Base-by-base conservation (phyloP, 2,329 filamentous ascomycete species). In the Ascochyta rabiei region DNA sequence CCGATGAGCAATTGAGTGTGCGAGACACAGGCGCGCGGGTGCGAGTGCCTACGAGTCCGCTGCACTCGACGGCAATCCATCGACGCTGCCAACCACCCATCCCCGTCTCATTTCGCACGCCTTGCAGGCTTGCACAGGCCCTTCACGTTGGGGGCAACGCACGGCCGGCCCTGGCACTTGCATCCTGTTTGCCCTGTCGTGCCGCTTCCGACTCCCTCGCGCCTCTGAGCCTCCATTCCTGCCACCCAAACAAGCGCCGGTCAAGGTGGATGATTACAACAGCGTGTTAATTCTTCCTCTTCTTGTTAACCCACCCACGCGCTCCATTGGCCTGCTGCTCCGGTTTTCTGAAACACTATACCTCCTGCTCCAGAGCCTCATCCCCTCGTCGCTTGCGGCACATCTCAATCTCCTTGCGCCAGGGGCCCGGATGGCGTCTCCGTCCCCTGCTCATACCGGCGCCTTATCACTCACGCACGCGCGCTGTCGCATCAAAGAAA, bases 61-160 rank as follows among this genome's bases (percentile, higher is more conserved):
- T 49, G 34, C 28, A 33, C 10, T 12, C 13, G 15, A 34, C n/a
- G 23, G 10, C 21, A 40, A 26, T 21, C 12, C 39, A 38, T 39
- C 6, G 21, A 21, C 21, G 21, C 45, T 35, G 28, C 33, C 51
- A n/a, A 12, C 35, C 46, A 49, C 18, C 21, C 52, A 49, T 13
- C 28, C 38, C 43, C 48, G 38, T 58, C 60, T 62, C 60, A 58
- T 62, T 56, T 60, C 45, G 39, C 60, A 53, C 45, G 46, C 51
- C 44, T 58, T 53, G 59, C 60, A 61, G 46, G 48, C 44, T 58
- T 53, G 59, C 60, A 61, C 60, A 57, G 53, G 40, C 58, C 56
- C 31, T 49, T 28, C 31, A 16, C 21, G 21, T 23, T 23, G 21
- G 12, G 8, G 15, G 19, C 10, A 15, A 5, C 35, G 50, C 47